Evolutionary conservation across 306 rosid genomes (phyloP).

Genomic region (Acacia confusa): DNA sequence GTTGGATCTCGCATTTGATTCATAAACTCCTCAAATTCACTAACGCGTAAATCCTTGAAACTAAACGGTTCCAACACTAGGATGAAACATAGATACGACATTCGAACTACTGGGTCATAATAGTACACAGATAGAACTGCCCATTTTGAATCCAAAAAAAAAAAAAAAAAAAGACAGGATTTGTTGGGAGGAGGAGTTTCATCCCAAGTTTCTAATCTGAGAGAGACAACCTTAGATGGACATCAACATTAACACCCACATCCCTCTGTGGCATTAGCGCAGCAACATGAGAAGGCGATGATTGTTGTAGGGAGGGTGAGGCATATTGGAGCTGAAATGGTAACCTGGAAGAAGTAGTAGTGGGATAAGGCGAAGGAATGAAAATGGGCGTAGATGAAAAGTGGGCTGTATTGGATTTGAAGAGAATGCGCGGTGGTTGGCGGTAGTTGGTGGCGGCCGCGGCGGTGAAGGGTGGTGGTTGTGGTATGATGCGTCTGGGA

Average conservation of each 20-base stretch:
- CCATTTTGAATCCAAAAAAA: not conserved
- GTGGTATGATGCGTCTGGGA: conserved; percentile 10
- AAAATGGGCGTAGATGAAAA: conserved; percentile 10
- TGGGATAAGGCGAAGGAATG: not conserved
- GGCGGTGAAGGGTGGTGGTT: not conserved
- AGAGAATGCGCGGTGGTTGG: not conserved
- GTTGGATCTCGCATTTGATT: not conserved
- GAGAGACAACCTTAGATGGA: conserved; percentile 56
- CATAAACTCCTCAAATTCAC: not conserved
- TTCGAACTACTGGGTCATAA: not conserved
- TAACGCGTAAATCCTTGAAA: not conserved
- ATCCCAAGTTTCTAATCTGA: conserved; percentile 25
- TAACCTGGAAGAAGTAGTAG: not conserved
- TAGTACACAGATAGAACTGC: not conserved
- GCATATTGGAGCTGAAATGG: conserved; percentile 25
- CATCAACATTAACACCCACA: conserved; percentile 57
- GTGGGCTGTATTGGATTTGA: not conserved
- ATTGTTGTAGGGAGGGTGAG: conserved; percentile 15
- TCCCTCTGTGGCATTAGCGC: conserved; percentile 27
- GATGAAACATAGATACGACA: not conserved
- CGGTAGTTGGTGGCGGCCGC: not conserved
- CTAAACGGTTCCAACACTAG: not conserved
- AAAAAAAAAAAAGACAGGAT: not conserved
- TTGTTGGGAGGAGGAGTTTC: not conserved
- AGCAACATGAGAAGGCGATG: conserved; percentile 1